Evolutionary conservation across 805 yeast species (phyloP).

Genomic region (Lachancea sp.): DNA sequence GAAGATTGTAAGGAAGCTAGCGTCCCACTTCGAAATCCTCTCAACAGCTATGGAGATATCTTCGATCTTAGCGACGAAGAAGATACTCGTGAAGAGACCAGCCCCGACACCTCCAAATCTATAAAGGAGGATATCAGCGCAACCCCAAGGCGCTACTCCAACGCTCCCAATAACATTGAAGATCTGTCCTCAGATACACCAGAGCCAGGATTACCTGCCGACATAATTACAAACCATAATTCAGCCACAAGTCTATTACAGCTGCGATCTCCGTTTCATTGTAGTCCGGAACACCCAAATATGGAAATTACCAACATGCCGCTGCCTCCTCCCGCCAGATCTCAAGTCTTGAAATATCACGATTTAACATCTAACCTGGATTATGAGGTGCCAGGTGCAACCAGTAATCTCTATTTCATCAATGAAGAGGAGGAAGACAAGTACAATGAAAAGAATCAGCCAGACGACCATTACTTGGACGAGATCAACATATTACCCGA

Average conservation of each 20-base stretch:
- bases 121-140: neutral
- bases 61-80: constrained; percentile 13
- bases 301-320: neutral
- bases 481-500: constrained; percentile 48
- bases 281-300: neutral
- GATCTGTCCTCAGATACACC: neutral
- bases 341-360: constrained; percentile 33
- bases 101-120: neutral
- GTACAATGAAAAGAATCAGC: constrained; percentile 21
- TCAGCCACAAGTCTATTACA: neutral
- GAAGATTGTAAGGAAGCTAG: neutral
- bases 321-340: constrained; percentile 24
- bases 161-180: neutral
- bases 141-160: neutral
- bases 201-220: neutral
- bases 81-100: neutral
- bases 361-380: constrained; percentile 35
- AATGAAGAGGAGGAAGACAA: constrained; percentile 33
- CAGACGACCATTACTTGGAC: constrained; percentile 41
- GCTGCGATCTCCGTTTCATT: constrained; percentile 1
- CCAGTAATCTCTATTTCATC: constrained; percentile 28
- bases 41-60: constrained; percentile 10
- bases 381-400: constrained; percentile 33
- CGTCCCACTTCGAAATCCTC: neutral
- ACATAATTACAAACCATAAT: neutral